These are phyloP conservation scores for Ophiostoma piceae DNA, from an alignment of 2,329 filamentous ascomycete species.

Conservation along the genomic window DNA sequence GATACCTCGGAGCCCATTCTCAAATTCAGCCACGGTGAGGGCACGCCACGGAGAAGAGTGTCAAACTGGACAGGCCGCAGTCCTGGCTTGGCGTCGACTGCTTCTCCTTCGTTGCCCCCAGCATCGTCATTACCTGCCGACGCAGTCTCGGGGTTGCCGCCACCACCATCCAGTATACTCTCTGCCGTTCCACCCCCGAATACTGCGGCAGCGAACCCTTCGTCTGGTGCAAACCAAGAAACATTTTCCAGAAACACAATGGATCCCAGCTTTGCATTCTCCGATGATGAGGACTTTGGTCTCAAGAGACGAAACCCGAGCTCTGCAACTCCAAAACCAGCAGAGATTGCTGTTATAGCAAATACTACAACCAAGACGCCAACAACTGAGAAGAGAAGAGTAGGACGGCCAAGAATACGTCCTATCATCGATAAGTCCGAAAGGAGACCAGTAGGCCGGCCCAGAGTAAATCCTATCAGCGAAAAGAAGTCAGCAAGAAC, in stretches of 20 bases:
- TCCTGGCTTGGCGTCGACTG: background rate
- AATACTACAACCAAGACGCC: background rate
- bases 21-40: background rate
- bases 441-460: background rate
- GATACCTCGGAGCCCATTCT: conserved; percentile 11
- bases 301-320: conserved; percentile 1
- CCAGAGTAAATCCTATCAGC: background rate
- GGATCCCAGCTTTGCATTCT: conserved; percentile 33
- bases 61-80: conserved; percentile 10
- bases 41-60: background rate
- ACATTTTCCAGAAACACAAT: conserved; percentile 27
- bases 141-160: background rate
- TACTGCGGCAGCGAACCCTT: background rate
- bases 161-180: background rate
- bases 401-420: background rate
- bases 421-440: background rate
- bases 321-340: background rate
- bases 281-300: conserved; percentile 35
- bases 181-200: background rate
- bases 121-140: background rate
- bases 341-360: background rate
- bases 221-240: background rate
- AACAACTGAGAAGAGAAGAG: background rate
- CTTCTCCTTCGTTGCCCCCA: background rate
- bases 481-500: background rate